Conservation (phyloP, 768 basidiomycete species). For the Tephrocybe sp. region DNA sequence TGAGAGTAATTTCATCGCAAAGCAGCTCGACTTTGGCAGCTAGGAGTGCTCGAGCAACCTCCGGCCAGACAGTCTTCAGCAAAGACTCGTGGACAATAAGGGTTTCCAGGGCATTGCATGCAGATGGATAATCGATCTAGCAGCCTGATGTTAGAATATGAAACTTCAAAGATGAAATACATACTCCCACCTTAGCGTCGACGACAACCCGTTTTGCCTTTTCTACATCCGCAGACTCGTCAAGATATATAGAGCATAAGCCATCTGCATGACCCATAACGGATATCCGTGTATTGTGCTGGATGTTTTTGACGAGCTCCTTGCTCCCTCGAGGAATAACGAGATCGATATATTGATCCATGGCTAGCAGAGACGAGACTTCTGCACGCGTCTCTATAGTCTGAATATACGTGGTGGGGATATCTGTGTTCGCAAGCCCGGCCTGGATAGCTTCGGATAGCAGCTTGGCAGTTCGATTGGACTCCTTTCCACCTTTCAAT, state of each 20-base stretch:
- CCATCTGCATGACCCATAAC: conserved; percentile 99
- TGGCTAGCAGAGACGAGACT: conserved; percentile 80
- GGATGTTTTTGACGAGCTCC: conserved; percentile 83
- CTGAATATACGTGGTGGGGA: conserved; percentile 86
- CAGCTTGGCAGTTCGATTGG: conserved; percentile 72
- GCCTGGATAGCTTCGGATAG: conserved; percentile 79
- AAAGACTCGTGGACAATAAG: conserved; percentile 80
- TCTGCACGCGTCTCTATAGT: conserved; percentile 89
- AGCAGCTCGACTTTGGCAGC: conserved; percentile 70
- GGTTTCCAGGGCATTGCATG: conserved; percentile 92
- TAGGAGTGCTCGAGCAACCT: conserved; percentile 73
- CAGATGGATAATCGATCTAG: conserved; percentile 92
- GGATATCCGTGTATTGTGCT: conserved; percentile 87
- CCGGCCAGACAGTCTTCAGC: conserved; percentile 76
- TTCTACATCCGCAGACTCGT: conserved; percentile 72
- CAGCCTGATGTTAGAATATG: not conserved
- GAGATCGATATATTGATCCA: conserved; percentile 93
- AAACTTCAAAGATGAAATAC: not conserved
- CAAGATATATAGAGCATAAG: conserved; percentile 86
- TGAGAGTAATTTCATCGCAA: conserved; percentile 70
- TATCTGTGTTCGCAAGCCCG: conserved; percentile 69
- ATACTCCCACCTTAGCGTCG: conserved; percentile 79
- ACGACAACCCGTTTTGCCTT: conserved; percentile 83
- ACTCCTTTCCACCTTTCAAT: conserved; percentile 97
- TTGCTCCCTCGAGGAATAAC: conserved; percentile 97